Evolutionary conservation across 1,284 basidiomycete species (phyloP), one percentile per base, ranked within the genome.

Genomic region (Leucoagaricus sp.): DNA sequence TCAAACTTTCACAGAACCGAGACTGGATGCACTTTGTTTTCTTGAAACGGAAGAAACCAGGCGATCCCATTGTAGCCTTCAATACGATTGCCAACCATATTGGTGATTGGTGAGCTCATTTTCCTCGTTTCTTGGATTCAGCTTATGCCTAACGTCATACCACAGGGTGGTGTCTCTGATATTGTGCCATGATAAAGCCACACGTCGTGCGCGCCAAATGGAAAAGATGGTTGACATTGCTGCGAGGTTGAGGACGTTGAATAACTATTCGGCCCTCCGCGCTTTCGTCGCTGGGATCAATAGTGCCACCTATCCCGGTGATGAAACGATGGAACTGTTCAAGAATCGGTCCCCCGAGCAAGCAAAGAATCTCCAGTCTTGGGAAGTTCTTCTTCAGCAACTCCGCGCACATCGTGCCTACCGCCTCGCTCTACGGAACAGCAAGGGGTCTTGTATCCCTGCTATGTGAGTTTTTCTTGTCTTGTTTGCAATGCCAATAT

Each of bases 251-350:
- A 82, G 90, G 40, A 75, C 76, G 8, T 66, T 87, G 41, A 89
- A 91, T 67, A 93, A 93, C 63, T 93, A 93, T 67, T 91, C 89
- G 8, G 90, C 85, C 1, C 69, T 92, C 57, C 87, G 90, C 19
- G 89, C 90, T 4, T 84, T 93, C 63, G 84, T 93, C 17, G 89
- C 89, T 31, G 90, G 90, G n/a, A 91, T 93, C 69, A 89, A 91
- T 64, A 84, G 80, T 60, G 82, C 88, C 0, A 86, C 84, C 1
- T 88, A 82, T 62, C 75, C 82, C 36, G 87, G 85, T 15, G 89
- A 91, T 65, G 81, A 82, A 59, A 83, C 87, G 1, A 84, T 89
- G 78, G 84, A 86, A 58, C 70, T 79, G 42, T 87, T 91, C 69
- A 85, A 82, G 67, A 62, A 75, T 7, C 86, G 79, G 67, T 79